These are phyloP conservation scores for Cutaneotrichosporon cavernicola DNA, from an alignment of 1,284 basidiomycete species.

Conservation along the genomic window DNA sequence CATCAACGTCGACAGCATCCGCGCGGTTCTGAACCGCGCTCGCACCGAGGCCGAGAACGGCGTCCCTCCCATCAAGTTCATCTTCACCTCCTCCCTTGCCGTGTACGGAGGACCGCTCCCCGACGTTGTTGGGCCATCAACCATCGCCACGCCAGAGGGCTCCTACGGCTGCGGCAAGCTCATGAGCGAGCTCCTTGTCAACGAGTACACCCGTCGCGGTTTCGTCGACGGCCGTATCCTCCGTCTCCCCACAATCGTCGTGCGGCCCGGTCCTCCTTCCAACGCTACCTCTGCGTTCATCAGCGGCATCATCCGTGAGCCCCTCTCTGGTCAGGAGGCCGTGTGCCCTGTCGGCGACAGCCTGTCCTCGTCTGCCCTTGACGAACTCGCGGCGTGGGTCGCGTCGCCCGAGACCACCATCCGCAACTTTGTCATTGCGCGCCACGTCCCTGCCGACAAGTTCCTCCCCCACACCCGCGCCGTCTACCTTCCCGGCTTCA, in stretches of 20 bases:
- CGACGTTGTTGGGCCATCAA: constrained; percentile 57
- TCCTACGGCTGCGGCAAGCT: constrained; percentile 65
- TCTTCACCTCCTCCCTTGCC: constrained; percentile 65
- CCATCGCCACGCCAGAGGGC: constrained; percentile 61
- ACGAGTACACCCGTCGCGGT: constrained; percentile 63
- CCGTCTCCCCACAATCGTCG: constrained; percentile 64
- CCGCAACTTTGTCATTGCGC: constrained; percentile 60
- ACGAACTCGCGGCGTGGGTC: constrained; percentile 59
- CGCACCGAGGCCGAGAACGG: constrained; percentile 29
- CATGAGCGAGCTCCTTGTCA: constrained; percentile 61
- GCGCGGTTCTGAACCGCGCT: constrained; percentile 58
- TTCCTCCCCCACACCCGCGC: constrained; percentile 59
- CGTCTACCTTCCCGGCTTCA: constrained; percentile 51
- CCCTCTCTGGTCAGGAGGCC: constrained; percentile 59
- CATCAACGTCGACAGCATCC: constrained; percentile 65
- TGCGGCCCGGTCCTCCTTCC: constrained; percentile 60
- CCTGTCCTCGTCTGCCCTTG: constrained; percentile 46
- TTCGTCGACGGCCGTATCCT: constrained; percentile 64
- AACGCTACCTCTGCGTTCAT: constrained; percentile 64
- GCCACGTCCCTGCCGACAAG: constrained; percentile 56
- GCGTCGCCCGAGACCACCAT: constrained; percentile 60
- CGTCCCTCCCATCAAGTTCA: constrained; percentile 57
- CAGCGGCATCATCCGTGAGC: constrained; percentile 64
- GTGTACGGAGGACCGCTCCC: constrained; percentile 66
- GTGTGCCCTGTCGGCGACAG: constrained; percentile 59